These are phyloP conservation scores for Colletotrichum caudatum DNA, from an alignment of 2,329 filamentous ascomycete genomes.

Conservation along the genomic window DNA sequence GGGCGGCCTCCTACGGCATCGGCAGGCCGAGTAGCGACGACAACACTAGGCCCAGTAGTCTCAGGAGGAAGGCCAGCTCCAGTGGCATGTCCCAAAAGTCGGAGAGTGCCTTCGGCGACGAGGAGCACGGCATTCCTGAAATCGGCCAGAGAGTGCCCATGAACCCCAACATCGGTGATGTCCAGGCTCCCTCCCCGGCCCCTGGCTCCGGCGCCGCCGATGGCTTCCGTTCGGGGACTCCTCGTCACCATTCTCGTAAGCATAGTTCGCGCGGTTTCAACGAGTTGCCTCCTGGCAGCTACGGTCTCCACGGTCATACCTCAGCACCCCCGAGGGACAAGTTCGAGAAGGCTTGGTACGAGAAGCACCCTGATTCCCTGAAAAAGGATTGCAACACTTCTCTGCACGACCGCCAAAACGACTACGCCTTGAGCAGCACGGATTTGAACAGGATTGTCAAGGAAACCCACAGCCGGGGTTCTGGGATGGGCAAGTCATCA, in stretches of 20 bases:
- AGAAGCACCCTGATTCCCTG: conserved; percentile 86
- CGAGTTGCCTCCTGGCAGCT: conserved; percentile 84
- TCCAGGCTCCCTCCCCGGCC: conserved; percentile 91
- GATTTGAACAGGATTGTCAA: conserved; percentile 92
- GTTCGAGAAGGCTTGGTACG: conserved; percentile 91
- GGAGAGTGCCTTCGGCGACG: conserved; percentile 58
- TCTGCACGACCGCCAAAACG: conserved; percentile 68
- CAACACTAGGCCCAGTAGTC: conserved; percentile 48
- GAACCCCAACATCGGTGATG: conserved; percentile 91
- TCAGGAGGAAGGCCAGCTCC: conserved; percentile 72
- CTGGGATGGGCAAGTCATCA: conserved; percentile 61
- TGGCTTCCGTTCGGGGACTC: conserved; percentile 50
- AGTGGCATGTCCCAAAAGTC: conserved; percentile 63
- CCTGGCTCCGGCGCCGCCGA: conserved; percentile 59
- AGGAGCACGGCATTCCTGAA: conserved; percentile 90
- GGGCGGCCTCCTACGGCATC: conserved; percentile 86
- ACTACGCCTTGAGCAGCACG: conserved; percentile 89
- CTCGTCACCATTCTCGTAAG: conserved; percentile 74
- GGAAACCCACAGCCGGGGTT: conserved; percentile 70
- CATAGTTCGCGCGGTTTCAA: conserved; percentile 78
- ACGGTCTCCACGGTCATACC: conserved; percentile 86
- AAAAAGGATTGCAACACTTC: conserved; percentile 77
- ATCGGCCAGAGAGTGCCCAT: conserved; percentile 95
- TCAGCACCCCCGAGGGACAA: conserved; percentile 76
- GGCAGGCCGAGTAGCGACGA: conserved; percentile 74